These are phyloP conservation scores for Mucor mucedo DNA, from an alignment of 371 early-diverging fungal genomes.

Conservation along the genomic window DNA sequence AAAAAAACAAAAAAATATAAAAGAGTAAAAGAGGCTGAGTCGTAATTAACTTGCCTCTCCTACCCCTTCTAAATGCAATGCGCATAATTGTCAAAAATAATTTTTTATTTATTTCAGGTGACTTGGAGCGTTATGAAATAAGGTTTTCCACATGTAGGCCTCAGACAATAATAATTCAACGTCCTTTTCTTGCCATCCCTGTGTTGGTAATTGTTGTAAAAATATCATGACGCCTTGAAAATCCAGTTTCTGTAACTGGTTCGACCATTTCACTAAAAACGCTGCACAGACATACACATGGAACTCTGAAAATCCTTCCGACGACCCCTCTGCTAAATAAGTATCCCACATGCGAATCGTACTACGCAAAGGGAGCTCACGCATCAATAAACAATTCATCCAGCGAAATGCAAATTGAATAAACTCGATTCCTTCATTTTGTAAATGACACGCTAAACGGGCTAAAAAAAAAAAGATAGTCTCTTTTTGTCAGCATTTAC, in stretches of 20 bases:
- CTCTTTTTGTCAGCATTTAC: no score
- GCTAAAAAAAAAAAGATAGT: slow-evolving; percentile 58
- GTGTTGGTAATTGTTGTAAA: slow-evolving; percentile 90
- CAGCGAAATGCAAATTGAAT: slow-evolving; percentile 99
- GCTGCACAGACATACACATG: slow-evolving; percentile 98
- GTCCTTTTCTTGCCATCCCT: slow-evolving; percentile 88
- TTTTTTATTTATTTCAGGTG: slow-evolving; percentile 57
- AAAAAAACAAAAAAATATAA: background rate
- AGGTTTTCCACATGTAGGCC: slow-evolving; percentile 94
- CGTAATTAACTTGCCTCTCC: background rate
- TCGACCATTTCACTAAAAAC: slow-evolving; percentile 93
- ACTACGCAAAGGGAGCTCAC: slow-evolving; percentile 86
- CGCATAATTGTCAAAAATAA: background rate
- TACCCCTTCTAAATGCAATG: background rate
- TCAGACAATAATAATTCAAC: slow-evolving; percentile 92
- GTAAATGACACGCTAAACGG: slow-evolving; percentile 81
- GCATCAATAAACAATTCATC: slow-evolving; percentile 99
- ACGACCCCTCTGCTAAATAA: slow-evolving; percentile 86
- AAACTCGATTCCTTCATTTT: slow-evolving; percentile 90
- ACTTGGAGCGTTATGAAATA: slow-evolving; percentile 89
- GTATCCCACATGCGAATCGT: slow-evolving; percentile 99
- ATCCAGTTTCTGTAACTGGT: slow-evolving; percentile 82
- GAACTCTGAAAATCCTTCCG: slow-evolving; percentile 93
- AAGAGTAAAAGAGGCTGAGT: background rate
- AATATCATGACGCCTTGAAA: slow-evolving; percentile 95